These are phyloP conservation scores for Chalciporus piperatus DNA, from an alignment of 768 basidiomycete species.

Conservation along the genomic window DNA sequence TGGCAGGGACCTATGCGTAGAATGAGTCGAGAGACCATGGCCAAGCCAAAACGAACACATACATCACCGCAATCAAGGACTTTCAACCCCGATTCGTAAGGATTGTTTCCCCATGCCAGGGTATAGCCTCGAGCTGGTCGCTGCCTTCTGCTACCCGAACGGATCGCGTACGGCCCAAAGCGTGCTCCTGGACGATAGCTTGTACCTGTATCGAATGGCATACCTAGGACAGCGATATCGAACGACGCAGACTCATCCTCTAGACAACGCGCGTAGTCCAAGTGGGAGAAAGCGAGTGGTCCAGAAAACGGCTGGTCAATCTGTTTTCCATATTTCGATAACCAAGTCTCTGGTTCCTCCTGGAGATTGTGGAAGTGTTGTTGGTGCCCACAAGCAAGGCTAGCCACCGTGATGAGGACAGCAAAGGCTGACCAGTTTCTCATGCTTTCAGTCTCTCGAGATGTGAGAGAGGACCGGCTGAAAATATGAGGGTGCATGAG, in stretches of 20 bases:
- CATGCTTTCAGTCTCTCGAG: constrained; percentile 4
- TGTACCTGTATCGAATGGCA: constrained; percentile 75
- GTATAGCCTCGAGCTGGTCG: constrained; percentile 60
- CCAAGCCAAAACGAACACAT: not conserved
- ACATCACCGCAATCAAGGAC: constrained; percentile 87
- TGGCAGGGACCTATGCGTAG: constrained; percentile 60
- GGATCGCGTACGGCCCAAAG: constrained; percentile 84
- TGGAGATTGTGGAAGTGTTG: constrained; percentile 10
- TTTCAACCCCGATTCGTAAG: constrained; percentile 53
- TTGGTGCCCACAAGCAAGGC: constrained; percentile 8
- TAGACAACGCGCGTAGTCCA: constrained; percentile 71
- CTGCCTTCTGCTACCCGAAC: constrained; percentile 73
- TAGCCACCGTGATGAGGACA: not conserved
- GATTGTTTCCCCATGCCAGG: constrained; percentile 68
- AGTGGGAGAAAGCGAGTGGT: constrained; percentile 78
- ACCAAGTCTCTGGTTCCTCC: constrained; percentile 46
- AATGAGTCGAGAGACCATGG: not conserved
- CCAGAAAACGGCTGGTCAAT: constrained; percentile 77
- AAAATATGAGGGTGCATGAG: too few relatives aligned
- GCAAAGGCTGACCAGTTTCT: constrained; percentile 2
- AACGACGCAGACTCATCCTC: constrained; percentile 52
- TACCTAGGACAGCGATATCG: constrained; percentile 78
- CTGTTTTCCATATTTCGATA: constrained; percentile 71
- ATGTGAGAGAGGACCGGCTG: too few relatives aligned
- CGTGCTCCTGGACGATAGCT: constrained; percentile 64